Conservation (phyloP, 805 yeast species). For the Naumovozyma baii region DNA sequence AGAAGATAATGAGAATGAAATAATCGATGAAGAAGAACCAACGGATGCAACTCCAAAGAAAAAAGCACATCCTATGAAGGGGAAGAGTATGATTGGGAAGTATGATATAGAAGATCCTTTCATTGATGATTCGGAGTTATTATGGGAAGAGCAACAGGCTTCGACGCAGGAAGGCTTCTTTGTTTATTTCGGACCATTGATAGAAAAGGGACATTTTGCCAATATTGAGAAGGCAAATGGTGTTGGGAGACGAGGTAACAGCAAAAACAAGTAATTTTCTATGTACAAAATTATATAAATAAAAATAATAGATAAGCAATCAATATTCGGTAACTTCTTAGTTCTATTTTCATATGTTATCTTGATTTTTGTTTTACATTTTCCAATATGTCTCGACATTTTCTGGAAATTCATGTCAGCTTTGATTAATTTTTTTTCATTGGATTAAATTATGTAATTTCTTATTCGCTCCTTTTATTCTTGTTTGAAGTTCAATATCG, state of each 20-base stretch:
- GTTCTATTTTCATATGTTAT: not conserved
- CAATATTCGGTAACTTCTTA: not conserved
- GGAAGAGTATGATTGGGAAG: conserved; percentile 73
- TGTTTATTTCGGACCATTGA: conserved; percentile 86
- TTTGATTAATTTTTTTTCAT: too few relatives aligned
- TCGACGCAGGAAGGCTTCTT: conserved; percentile 92
- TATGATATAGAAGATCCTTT: conserved; percentile 92
- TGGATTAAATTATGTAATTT: not conserved
- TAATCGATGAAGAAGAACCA: conserved; percentile 14
- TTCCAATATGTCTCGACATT: too few relatives aligned
- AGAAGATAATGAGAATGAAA: conserved; percentile 17
- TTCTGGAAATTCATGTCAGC: too few relatives aligned
- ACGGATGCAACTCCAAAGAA: conserved; percentile 21
- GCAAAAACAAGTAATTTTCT: conserved; percentile 20
- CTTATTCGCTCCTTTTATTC: not conserved
- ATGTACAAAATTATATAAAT: not conserved
- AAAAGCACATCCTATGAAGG: conserved; percentile 34
- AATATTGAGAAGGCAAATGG: conserved; percentile 39
- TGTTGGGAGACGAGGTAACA: conserved; percentile 30
- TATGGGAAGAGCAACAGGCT: conserved; percentile 88
- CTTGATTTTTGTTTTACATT: not conserved
- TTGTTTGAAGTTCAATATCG: not conserved
- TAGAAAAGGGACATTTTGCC: conserved; percentile 47
- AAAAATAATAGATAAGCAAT: not conserved
- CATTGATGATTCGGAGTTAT: conserved; percentile 86